Evolutionary conservation across 208 protist species (phyloP), one percentile per base, ranked within the genome.

Genomic region (Trypanosoma scelopori): DNA sequence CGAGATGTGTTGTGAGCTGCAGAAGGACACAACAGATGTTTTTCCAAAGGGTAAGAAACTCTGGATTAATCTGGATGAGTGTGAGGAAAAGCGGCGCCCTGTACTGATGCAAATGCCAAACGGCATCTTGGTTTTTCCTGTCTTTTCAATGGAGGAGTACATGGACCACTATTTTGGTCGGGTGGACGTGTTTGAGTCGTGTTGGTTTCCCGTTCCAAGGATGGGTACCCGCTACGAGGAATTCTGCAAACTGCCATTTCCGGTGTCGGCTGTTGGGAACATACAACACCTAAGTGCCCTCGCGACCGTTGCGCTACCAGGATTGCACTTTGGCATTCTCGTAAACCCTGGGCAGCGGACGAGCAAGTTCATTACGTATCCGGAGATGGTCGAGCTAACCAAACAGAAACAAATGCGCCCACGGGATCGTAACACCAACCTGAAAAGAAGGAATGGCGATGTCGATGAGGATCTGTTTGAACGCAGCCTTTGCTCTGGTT

Each of bases 81-180:
- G 91, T 70, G 82, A 92, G 63, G 91, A 94, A 73, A 76, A 77
- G 57, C 87, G 91, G 15, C 56, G 78, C 55, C 91, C 91, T 22
- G 52, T 72, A 3, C 47, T 96, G 61, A 72, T 85, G 74, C 69
- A 83, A 55, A 69, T 96, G 59, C 79, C 84, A 7, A 94, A 94
- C 57, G 91, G 87, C 28, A 84, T 94, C 76, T 47, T 92, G 30
- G 86, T 93, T 37, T 67, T 96, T 22, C 91, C 91, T 32, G 69
- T 94, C 55, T 96, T 96, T 52, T 89, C 82, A 4, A 81, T 96
- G 81, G 87, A 96, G 78, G 87, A 92, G 71, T 96, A 94, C 65
- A 47, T 87, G 56, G 84, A 92, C 49, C 72, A 89, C 50, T 94
- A 92, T 69, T 91, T 93, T 76, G 74, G 35, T 12, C 83, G 81